Base-by-base conservation (phyloP, 1,284 basidiomycete species). In the Ustilago xerochloae region DNA sequence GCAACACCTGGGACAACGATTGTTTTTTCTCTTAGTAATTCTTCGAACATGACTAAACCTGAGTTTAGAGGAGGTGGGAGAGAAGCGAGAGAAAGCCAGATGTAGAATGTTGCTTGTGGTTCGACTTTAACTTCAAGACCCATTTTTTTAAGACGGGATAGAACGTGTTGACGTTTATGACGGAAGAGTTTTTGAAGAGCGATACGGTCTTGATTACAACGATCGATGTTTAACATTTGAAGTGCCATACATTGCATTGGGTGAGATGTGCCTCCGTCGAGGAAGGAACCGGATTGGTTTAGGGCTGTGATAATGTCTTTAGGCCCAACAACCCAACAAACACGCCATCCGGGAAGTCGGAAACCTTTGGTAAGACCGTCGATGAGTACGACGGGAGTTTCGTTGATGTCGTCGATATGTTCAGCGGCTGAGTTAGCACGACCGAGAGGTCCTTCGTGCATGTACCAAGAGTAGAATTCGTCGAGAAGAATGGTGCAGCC, bases 31-130 rank as follows among this genome's bases (percentile, higher is more conserved):
- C 94, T 95, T 45, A 97, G 88, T 35, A 93, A 87, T 85, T 97
- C 94, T 82, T 97, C 94, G 82, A 97, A 97, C 89, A 97, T 96
- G 29, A 91, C 93, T 78, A 97, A 86, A 20, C 94, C 94, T 76
- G 92, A 93, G 86, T 94, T 93, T 43, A 97, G 85, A 6, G 93
- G 94, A 6, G 88, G 77, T 8, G 92, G 91, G 30, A 96, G 88
- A 51, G 87, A 87, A 76, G 90, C 90, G 22, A 97, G 87, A 85
- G 93, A 91, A 55, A 95, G 88, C 93, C 94, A 97, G 84, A 96
- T 90, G 90, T 90, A 46, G 86, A 87, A 15, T 91, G 93, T 43
- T 90, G 91, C 63, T 29, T 65, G 57, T 5, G 78, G 79, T 6
- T 73, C 63, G 22, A 75, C 60, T 13, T 63, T 56, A 20, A 72